phyloP scores from a whole-genome alignment of 345 rosid genomes.

The Syzygium oleosum region DNA sequence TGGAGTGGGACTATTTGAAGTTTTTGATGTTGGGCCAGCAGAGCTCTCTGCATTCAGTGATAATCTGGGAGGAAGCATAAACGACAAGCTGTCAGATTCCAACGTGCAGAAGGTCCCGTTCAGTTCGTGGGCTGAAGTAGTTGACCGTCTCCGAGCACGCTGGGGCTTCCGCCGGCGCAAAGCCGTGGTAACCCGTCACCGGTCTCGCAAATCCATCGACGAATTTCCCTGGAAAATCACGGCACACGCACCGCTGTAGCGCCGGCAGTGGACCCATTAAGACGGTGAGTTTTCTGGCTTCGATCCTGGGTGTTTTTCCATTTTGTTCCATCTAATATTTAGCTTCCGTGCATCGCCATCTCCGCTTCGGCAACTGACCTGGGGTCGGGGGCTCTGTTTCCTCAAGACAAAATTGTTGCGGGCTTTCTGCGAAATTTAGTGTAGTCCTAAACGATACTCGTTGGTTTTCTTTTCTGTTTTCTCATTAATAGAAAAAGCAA shows the following conservation, averaged over 20 bases:
- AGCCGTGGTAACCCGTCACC: too few species aligned
- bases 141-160: background rate
- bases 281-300: background rate
- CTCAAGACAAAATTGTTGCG: rapidly evolving
- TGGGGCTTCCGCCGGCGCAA: background rate
- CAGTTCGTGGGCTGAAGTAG: background rate
- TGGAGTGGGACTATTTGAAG: background rate
- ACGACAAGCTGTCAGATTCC: background rate
- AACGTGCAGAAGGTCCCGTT: rapidly evolving
- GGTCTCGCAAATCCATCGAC: background rate
- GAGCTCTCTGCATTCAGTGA: too few species aligned
- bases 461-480: background rate
- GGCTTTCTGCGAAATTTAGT: background rate
- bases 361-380: background rate
- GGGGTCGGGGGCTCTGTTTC: background rate
- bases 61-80: background rate
- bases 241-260: background rate
- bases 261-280: background rate
- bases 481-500: background rate
- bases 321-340: background rate
- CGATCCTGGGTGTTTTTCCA: background rate
- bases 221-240: background rate
- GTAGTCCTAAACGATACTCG: rapidly evolving
- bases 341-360: background rate
- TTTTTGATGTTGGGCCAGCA: background rate